phyloP scores from a whole-genome alignment of 2,329 filamentous ascomycete species.

The Colletotrichum viniferum region DNA sequence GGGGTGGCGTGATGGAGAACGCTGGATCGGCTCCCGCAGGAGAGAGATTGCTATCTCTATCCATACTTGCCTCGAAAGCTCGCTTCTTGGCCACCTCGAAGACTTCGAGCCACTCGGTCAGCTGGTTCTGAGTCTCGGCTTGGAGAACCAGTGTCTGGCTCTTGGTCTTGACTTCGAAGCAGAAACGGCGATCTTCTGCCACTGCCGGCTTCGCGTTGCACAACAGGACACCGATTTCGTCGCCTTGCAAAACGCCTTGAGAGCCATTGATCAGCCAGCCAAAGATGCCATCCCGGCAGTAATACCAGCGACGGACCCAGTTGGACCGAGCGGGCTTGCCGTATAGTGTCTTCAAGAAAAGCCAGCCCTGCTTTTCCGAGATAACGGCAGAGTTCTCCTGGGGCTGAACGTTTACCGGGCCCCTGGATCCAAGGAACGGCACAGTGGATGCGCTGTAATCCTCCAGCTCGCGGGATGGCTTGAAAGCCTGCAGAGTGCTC shows the following conservation, averaged over 20 bases:
- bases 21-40: conserved; percentile 69
- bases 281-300: conserved; percentile 94
- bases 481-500: conserved; percentile 68
- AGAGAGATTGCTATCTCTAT: conserved; percentile 49
- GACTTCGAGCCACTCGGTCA: conserved; percentile 93
- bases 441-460: conserved; percentile 92
- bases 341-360: conserved; percentile 80
- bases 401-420: conserved; percentile 68
- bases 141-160: conserved; percentile 88
- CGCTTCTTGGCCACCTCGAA: conserved; percentile 95
- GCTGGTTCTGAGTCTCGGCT: conserved; percentile 87
- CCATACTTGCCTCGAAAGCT: conserved; percentile 77
- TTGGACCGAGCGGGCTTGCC: conserved; percentile 89
- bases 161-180: conserved; percentile 98
- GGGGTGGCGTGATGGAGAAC: conserved; percentile 89
- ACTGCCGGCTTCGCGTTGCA: conserved; percentile 92
- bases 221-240: conserved; percentile 92
- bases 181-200: conserved; percentile 92
- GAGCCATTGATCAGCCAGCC: conserved; percentile 88
- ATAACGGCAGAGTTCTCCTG: conserved; percentile 54
- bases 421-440: conserved; percentile 77
- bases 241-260: conserved; percentile 90
- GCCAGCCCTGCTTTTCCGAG: conserved; percentile 91
- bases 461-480: conserved; percentile 90
- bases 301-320: conserved; percentile 94